A percentile compares a stretch with the other conserved stretches of the same genome.
phyloP scores from a whole-genome alignment of 306 rosid species.

The Quercus alba region DNA sequence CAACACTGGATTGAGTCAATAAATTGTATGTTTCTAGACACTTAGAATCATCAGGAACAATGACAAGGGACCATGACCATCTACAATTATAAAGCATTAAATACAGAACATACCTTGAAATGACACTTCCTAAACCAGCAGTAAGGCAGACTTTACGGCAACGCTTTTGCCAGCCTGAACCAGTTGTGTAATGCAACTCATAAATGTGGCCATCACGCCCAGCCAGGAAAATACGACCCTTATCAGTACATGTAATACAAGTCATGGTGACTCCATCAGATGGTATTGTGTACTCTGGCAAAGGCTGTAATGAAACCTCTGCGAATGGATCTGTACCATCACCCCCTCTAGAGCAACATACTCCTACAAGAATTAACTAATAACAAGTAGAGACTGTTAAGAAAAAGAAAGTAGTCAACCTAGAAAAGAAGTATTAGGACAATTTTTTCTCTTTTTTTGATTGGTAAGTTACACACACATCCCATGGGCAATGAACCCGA shows the following conservation, averaged over 20 bases:
- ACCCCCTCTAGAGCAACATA: conserved; percentile 87
- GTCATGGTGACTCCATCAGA: conserved; percentile 98
- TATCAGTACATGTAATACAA: conserved; percentile 77
- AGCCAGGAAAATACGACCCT: conserved; percentile 89
- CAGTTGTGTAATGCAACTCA: conserved; percentile 80
- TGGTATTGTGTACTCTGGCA: conserved; percentile 84
- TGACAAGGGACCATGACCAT: background rate
- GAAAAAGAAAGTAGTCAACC: conserved; percentile 22
- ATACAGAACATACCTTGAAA: conserved; percentile 69
- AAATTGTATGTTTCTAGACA: background rate
- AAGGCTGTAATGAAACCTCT: conserved; percentile 85
- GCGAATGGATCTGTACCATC: conserved; percentile 83
- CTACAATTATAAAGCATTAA: conserved; percentile 9
- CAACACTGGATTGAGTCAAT: background rate
- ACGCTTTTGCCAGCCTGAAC: conserved; percentile 95
- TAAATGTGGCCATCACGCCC: conserved; percentile 98
- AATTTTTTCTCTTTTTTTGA: background rate
- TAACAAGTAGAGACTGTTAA: conserved; percentile 35
- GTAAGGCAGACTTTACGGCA: conserved; percentile 87
- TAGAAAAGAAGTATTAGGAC: conserved; percentile 12
- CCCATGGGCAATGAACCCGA: background rate
- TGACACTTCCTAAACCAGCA: conserved; percentile 87
- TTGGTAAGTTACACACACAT: background rate
- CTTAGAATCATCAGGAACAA: background rate
- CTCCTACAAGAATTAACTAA: conserved; percentile 88